Evolutionary conservation across 495 filamentous ascomycete genomes (phyloP), one percentile per base, ranked within the genome.

Genomic region (Jackrogersella minutella): DNA sequence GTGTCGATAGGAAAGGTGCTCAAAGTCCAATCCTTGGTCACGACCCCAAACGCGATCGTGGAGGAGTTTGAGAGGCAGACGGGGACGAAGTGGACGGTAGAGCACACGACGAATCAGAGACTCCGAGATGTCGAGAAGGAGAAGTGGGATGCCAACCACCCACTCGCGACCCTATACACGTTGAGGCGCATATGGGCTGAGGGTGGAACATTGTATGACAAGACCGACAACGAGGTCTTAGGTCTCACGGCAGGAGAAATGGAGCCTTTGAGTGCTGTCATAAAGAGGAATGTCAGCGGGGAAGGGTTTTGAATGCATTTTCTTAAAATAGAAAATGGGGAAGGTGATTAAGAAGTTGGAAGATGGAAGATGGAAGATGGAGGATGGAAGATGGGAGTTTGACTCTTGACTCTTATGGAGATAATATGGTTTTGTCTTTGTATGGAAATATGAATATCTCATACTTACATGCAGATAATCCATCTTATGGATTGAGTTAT

Each of bases 21-120:
- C 24, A 87, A 84, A 50, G 85, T 92, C 4, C 90, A 91, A 64
- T 90, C 88, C 0, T 92, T 91, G 67, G 87, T 86, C 3, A 81
- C 85, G 3, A 90, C 84, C 0, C 87, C 88, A 0, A 79, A 81
- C 5, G 73, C 85, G 43, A 88, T 92, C 21, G 59, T 88, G 31
- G 79, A 80, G 21, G 87, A 91, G 69, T 91, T 86, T 67, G 85
- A 91, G 74, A 83, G 78, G 52, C 89, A 90, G 73, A 86, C 86
- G 1, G 86, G 84, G 0, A 69, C 70, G 10, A 78, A 84, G 56
- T 87, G 83, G 82, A 69, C 78, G 1, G 83, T 89, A 3, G 77
- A 77, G 2, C 81, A 85, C 62, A 86, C 82, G 0, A 64, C 85
- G 0, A 76, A 88, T 8, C 78, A 81, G 0, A 74, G 78, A 41